A percentile compares a stretch with the other conserved stretches of the same genome.
phyloP scores from a whole-genome alignment of 257 asterid species.

The Gentiana dahurica region DNA sequence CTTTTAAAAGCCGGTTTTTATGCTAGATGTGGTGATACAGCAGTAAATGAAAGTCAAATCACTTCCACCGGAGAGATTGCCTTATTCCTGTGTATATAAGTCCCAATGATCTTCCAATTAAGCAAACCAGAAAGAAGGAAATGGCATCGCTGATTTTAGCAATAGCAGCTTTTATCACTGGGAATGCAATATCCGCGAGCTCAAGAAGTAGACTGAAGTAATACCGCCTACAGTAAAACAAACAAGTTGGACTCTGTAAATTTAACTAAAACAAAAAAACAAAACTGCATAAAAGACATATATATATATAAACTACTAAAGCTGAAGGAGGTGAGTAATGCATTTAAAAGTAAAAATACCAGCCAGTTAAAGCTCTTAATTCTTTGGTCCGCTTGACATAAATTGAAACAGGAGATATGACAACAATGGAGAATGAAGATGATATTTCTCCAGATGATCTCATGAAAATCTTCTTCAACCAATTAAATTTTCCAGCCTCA shows the following conservation, averaged over 20 bases:
- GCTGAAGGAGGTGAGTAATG: neutral
- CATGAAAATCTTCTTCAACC: slow-evolving; percentile 65
- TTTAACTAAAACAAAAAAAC: too few relatives aligned
- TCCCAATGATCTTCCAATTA: slow-evolving; percentile 93
- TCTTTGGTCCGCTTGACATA: slow-evolving; percentile 90
- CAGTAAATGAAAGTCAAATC: slow-evolving; percentile 13
- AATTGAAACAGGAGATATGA: slow-evolving; percentile 45
- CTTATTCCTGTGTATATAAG: slow-evolving; percentile 88
- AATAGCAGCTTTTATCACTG: slow-evolving; percentile 45
- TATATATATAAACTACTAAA: too few relatives aligned
- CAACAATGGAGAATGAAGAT: slow-evolving; percentile 31
- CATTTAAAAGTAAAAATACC: slow-evolving; percentile 32
- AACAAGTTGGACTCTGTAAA: too few relatives aligned
- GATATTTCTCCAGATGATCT: slow-evolving; percentile 29
- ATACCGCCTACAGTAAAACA: slow-evolving; percentile 54
- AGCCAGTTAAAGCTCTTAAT: slow-evolving; percentile 75
- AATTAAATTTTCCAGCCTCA: slow-evolving; percentile 35
- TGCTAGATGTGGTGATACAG: too few relatives aligned
- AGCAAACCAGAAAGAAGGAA: slow-evolving; percentile 72
- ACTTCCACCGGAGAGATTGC: slow-evolving; percentile 74
- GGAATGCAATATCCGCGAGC: slow-evolving; percentile 65
- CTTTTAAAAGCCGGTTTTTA: too few relatives aligned
- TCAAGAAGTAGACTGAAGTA: slow-evolving; percentile 83
- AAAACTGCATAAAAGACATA: too few relatives aligned
- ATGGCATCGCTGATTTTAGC: slow-evolving; percentile 73